phyloP scores from a whole-genome alignment of 2,329 filamentous ascomycete species.

The Aspergillus pseudotamarii region DNA sequence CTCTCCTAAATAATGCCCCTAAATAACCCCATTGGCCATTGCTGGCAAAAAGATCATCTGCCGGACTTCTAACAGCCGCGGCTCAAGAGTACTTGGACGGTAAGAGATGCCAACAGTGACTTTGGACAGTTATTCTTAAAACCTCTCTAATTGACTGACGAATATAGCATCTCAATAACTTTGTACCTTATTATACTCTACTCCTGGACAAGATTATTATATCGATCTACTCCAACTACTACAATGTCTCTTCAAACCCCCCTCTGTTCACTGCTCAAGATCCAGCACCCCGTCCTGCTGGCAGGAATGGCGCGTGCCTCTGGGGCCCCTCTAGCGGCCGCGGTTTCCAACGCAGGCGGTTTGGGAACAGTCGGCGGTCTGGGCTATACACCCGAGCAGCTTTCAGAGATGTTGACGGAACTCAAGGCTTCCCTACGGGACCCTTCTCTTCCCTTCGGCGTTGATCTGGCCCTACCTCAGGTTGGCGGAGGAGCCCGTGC shows the following conservation, averaged over 20 bases:
- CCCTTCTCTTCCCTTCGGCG: conserved; percentile 78
- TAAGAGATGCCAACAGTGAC: neutral
- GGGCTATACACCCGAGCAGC: conserved; percentile 72
- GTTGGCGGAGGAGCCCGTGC: conserved; percentile 80
- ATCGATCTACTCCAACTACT: neutral
- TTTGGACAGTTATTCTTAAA: neutral
- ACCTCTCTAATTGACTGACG: neutral
- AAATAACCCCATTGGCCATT: neutral
- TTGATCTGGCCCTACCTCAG: conserved; percentile 90
- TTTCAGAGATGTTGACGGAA: conserved; percentile 81
- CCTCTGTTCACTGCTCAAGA: conserved; percentile 75
- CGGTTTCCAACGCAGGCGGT: conserved; percentile 85
- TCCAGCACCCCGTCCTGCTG: conserved; percentile 85
- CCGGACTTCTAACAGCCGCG: neutral
- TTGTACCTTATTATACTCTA: neutral
- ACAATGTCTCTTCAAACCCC: conserved; percentile 69
- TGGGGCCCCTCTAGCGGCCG: conserved; percentile 75
- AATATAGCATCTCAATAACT: neutral
- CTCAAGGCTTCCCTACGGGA: conserved; percentile 73
- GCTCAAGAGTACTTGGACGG: neutral
- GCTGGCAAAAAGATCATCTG: neutral
- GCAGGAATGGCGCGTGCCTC: conserved; percentile 92
- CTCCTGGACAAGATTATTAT: neutral
- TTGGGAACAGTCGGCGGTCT: conserved; percentile 66
- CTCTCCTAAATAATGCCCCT: neutral